A percentile compares a stretch with the other conserved stretches of the same genome.
Evolutionary conservation across 129 eudicot species (phyloP).

Genomic region (Silybum marianum): DNA sequence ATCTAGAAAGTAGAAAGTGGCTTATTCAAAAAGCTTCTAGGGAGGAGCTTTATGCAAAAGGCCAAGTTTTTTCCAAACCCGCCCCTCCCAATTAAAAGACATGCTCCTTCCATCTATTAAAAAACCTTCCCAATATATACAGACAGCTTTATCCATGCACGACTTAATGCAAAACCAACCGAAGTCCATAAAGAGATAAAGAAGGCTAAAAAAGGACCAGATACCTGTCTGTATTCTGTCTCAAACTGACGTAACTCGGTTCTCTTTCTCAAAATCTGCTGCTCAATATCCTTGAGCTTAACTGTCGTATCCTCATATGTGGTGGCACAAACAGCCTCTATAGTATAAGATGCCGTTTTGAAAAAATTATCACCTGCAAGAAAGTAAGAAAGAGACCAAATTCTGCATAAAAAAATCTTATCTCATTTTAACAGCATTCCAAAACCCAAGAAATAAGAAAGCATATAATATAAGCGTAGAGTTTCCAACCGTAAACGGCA

Average conservation of each 20-base stretch:
- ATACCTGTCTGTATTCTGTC: constrained; percentile 90
- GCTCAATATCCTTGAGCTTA: constrained; percentile 83
- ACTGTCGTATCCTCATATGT: constrained; percentile 83
- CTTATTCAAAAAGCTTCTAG: too few relatives aligned
- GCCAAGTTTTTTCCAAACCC: too few relatives aligned
- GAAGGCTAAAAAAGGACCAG: background rate
- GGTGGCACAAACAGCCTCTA: constrained; percentile 92
- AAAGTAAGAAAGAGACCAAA: constrained; percentile 13
- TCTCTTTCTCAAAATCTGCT: constrained; percentile 92
- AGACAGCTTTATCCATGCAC: too few relatives aligned
- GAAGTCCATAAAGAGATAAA: background rate
- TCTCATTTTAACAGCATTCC: background rate
- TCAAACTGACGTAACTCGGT: constrained; percentile 93
- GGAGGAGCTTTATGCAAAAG: too few relatives aligned
- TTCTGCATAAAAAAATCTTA: constrained; percentile 8
- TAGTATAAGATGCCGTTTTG: constrained; percentile 83
- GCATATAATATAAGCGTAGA: background rate
- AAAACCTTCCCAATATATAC: too few relatives aligned
- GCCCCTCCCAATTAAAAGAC: too few relatives aligned
- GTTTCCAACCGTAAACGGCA: constrained; percentile 83
- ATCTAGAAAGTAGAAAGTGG: too few relatives aligned
- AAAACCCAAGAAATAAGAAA: background rate
- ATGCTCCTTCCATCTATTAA: too few relatives aligned
- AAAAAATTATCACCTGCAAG: constrained; percentile 92
- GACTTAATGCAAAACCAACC: too few relatives aligned